Conservation (phyloP, 805 yeast genomes). For the Scheffersomyces spartinae region DNA sequence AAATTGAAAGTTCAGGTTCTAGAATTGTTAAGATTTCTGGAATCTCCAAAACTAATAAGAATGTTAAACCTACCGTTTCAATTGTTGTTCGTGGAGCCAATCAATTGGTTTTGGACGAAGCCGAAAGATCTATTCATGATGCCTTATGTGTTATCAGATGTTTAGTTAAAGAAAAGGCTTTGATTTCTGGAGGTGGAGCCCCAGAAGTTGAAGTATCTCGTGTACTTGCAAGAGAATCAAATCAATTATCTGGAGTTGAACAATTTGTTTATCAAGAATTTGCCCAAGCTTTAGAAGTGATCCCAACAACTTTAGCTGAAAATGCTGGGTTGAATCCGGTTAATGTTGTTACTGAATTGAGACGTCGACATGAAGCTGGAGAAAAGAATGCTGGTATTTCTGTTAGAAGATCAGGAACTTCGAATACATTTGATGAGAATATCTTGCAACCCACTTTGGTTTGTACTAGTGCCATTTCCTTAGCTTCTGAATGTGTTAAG, state of each 20-base stretch:
- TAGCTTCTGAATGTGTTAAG: conserved; percentile 95
- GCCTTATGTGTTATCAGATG: conserved; percentile 91
- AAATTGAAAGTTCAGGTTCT: conserved; percentile 82
- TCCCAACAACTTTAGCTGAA: conserved; percentile 90
- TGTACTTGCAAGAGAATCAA: conserved; percentile 58
- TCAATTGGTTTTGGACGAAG: conserved; percentile 79
- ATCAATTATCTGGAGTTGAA: conserved; percentile 70
- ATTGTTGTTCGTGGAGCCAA: conserved; percentile 94
- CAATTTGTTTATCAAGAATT: conserved; percentile 87
- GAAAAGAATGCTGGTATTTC: conserved; percentile 92
- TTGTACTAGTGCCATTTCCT: conserved; percentile 83
- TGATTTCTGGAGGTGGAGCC: conserved; percentile 98
- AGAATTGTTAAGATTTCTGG: conserved; percentile 82
- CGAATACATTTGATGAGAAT: conserved; percentile 85
- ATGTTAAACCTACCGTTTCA: conserved; percentile 61
- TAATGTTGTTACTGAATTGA: conserved; percentile 81
- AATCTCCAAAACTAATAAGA: conserved; percentile 41
- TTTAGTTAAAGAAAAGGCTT: conserved; percentile 74
- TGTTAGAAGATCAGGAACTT: conserved; percentile 86
- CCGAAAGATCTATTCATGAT: conserved; percentile 95
- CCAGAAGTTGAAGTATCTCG: conserved; percentile 89
- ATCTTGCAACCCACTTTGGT: conserved; percentile 95
- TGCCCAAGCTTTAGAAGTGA: conserved; percentile 84
- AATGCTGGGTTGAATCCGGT: conserved; percentile 91
- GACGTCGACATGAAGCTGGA: conserved; percentile 85